A percentile compares a stretch with the other conserved stretches of the same genome.
Evolutionary conservation across 129 eudicot species (phyloP).

Genomic region (Rutidosis leptorrhynchoides): DNA sequence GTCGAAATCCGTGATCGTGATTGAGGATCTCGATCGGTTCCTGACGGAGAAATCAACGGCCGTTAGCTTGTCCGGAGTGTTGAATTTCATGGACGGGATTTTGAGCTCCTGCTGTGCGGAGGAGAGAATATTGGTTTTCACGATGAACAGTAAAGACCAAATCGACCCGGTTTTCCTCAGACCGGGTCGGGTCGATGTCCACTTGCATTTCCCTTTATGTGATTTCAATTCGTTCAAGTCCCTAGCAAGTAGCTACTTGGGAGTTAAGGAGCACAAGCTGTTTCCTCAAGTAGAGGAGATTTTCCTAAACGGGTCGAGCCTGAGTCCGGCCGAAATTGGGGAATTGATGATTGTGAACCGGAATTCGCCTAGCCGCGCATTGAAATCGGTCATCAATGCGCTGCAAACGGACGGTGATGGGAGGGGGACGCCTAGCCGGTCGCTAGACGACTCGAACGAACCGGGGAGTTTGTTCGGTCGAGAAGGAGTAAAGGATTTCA

Average conservation of each 20-base stretch:
- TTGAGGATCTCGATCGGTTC: slow-evolving; percentile 61
- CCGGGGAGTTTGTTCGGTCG: slow-evolving; percentile 49
- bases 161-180: slow-evolving; percentile 59
- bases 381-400: slow-evolving; percentile 67
- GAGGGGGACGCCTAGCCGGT: slow-evolving; percentile 27
- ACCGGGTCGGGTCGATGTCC: slow-evolving; percentile 80
- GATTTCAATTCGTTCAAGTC: slow-evolving; percentile 59
- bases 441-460: slow-evolving; percentile 33
- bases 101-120: slow-evolving; percentile 48
- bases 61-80: slow-evolving; percentile 47
- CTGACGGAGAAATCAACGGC: slow-evolving; percentile 27
- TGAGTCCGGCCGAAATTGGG: slow-evolving; percentile 77
- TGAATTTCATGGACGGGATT: slow-evolving; percentile 88
- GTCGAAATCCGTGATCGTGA: slow-evolving; percentile 42
- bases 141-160: slow-evolving; percentile 57
- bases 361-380: slow-evolving; percentile 76
- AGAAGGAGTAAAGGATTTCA: slow-evolving; percentile 47
- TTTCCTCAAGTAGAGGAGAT: no score
- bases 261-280: no score
- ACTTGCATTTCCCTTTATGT: slow-evolving; percentile 65
- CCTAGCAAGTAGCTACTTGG: no score
- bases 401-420: slow-evolving; percentile 45
- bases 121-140: slow-evolving; percentile 69
- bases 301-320: slow-evolving; percentile 65
- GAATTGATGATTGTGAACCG: slow-evolving; percentile 78